phyloP scores from a whole-genome alignment of 1,284 basidiomycete species.

The Leucoagaricus sp. region DNA sequence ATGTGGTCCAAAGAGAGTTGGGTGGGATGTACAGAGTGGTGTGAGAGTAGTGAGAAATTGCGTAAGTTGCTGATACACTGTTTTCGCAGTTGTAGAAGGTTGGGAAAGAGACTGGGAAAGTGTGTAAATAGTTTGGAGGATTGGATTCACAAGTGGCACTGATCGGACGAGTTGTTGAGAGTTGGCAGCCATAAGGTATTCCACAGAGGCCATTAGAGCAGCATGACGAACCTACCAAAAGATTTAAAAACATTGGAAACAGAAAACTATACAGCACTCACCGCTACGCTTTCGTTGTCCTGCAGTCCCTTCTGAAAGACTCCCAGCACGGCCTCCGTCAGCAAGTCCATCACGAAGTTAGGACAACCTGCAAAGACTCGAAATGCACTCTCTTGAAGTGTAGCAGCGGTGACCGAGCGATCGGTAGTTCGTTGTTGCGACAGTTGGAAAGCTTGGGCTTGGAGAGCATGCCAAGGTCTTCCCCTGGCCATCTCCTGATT shows the following conservation, averaged over 20 bases:
- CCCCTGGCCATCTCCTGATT: constrained; percentile 72
- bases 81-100: constrained; percentile 19
- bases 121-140: constrained; percentile 64
- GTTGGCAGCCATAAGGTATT: constrained; percentile 62
- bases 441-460: constrained; percentile 70
- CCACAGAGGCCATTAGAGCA: constrained; percentile 60
- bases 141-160: constrained; percentile 57
- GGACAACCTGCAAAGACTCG: constrained; percentile 69
- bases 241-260: not conserved
- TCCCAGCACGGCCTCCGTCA: constrained; percentile 61
- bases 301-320: constrained; percentile 66
- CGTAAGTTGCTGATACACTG: constrained; percentile 49
- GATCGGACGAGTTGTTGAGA: constrained; percentile 56
- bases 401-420: constrained; percentile 19
- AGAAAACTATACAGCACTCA: constrained; percentile 31
- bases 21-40: constrained; percentile 67
- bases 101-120: constrained; percentile 46
- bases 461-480: constrained; percentile 76
- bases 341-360: constrained; percentile 71
- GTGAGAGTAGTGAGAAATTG: constrained; percentile 69
- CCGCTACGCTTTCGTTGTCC: constrained; percentile 62
- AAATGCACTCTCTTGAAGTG: constrained; percentile 56
- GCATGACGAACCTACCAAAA: constrained; percentile 54
- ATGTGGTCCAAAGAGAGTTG: constrained; percentile 69
- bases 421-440: constrained; percentile 35